These are phyloP conservation scores for Pythium apleroticum DNA, from an alignment of 352 stramenopile species.

Conservation along the genomic window DNA sequence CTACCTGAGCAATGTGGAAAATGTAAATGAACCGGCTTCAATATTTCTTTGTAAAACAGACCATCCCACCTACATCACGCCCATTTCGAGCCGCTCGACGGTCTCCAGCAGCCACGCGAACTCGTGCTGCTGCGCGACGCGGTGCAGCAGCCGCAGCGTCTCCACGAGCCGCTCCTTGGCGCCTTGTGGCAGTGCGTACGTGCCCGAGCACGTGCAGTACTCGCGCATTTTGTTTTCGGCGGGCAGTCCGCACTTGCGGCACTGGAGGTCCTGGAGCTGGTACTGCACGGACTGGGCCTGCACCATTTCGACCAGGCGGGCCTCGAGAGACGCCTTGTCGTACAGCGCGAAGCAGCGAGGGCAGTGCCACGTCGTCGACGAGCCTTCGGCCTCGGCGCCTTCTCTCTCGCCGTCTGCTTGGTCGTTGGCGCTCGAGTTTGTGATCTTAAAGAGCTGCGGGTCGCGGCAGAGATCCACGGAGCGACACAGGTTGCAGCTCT, in stretches of 20 bases:
- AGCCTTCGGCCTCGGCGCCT: slow-evolving; percentile 21
- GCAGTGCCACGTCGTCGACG: slow-evolving; percentile 80
- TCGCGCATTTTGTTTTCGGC: slow-evolving; percentile 73
- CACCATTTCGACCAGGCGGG: slow-evolving; percentile 89
- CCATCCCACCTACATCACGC: not conserved
- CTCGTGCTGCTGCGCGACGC: slow-evolving; percentile 63
- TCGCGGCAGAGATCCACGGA: slow-evolving; percentile 98
- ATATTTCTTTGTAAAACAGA: no score
- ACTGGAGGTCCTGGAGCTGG: slow-evolving; percentile 91
- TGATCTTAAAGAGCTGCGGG: slow-evolving; percentile 86
- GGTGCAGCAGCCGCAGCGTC: slow-evolving; percentile 61
- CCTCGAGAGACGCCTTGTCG: slow-evolving; percentile 89
- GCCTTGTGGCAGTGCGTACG: slow-evolving; percentile 42
- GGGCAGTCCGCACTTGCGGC: slow-evolving; percentile 74
- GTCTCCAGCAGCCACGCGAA: slow-evolving; percentile 74
- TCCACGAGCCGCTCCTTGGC: slow-evolving; percentile 45
- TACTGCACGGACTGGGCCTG: slow-evolving; percentile 89
- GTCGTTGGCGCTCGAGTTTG: slow-evolving; percentile 33
- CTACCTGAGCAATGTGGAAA: no score
- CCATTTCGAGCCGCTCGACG: slow-evolving; percentile 53
- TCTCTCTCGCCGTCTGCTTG: slow-evolving; percentile 26
- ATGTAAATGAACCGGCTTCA: no score
- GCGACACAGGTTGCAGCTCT: slow-evolving; percentile 93
- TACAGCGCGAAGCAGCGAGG: slow-evolving; percentile 91
- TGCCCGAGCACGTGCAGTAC: slow-evolving; percentile 82